Conservation (phyloP, 2,329 filamentous ascomycete species). For the Fusarium floridanum region DNA sequence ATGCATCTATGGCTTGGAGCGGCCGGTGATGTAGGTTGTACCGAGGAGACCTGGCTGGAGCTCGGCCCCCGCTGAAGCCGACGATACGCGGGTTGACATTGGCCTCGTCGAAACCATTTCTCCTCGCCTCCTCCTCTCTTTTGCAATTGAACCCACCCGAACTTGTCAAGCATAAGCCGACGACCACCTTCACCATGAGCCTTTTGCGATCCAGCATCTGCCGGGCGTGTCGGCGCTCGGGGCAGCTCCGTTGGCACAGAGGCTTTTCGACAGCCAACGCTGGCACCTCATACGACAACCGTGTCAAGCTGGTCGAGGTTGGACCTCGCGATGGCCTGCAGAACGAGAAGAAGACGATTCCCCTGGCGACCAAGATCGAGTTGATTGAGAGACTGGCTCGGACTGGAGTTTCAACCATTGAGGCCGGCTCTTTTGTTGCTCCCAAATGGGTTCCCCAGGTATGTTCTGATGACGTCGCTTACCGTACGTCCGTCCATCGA, state of each 20-base stretch:
- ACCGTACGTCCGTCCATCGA: neutral
- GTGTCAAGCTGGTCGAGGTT: conserved; percentile 81
- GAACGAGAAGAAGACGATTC: conserved; percentile 81
- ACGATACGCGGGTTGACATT: conserved; percentile 47
- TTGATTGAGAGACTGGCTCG: conserved; percentile 76
- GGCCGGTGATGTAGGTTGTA: neutral
- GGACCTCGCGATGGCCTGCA: conserved; percentile 89
- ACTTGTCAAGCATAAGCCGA: neutral
- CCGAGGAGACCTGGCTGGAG: conserved; percentile 14
- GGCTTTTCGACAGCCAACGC: conserved; percentile 57
- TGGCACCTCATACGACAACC: conserved; percentile 54
- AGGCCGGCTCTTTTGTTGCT: conserved; percentile 85
- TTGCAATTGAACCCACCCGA: conserved; percentile 15
- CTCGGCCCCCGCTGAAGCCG: conserved; percentile 47
- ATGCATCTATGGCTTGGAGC: conserved; percentile 9
- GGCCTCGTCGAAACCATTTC: conserved; percentile 22
- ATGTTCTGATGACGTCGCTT: conserved; percentile 21
- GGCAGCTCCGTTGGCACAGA: conserved; percentile 49
- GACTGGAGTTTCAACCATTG: conserved; percentile 80
- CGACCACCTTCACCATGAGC: conserved; percentile 47
- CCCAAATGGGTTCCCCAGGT: conserved; percentile 90
- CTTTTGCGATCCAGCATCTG: conserved; percentile 54
- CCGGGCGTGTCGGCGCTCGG: conserved; percentile 54
- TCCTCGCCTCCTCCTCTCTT: conserved; percentile 23
- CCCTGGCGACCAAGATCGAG: conserved; percentile 80